Conservation (phyloP, 2,329 filamentous ascomycete genomes). For the Penicillium sp. region DNA sequence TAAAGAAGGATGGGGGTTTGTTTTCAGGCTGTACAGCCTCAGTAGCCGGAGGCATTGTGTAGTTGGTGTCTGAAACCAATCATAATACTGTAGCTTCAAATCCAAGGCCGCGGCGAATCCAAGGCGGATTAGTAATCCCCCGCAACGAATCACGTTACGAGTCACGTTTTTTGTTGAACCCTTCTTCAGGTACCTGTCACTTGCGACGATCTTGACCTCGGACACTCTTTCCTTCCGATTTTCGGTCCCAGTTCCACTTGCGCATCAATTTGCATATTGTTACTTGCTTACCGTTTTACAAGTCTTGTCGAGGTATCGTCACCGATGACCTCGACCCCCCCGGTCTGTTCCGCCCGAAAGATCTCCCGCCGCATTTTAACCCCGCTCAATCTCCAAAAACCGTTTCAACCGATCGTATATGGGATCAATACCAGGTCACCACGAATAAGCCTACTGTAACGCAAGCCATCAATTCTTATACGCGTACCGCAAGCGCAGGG, state of each 20-base stretch:
- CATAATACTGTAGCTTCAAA: background rate
- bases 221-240: background rate
- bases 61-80: background rate
- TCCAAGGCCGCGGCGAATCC: background rate
- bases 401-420: background rate
- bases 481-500: background rate
- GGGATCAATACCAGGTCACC: background rate
- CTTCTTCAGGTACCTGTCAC: background rate
- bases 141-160: background rate
- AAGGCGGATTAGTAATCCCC: background rate
- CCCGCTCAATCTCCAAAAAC: background rate
- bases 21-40: constrained; percentile 22
- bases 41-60: constrained; percentile 25
- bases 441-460: background rate
- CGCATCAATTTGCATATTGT: background rate
- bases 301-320: constrained; percentile 1
- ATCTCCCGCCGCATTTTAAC: background rate
- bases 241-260: background rate
- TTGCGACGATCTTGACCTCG: background rate
- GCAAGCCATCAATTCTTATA: background rate
- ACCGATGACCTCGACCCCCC: constrained; percentile 1
- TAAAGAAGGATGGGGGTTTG: constrained; percentile 36
- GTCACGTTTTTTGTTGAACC: background rate
- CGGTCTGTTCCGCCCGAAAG: constrained; percentile 1
- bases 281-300: background rate